A percentile compares a stretch with the other conserved stretches of the same genome.
Evolutionary conservation across 148 eudicot genomes (phyloP).

Genomic region (Chenopodium quinoa): DNA sequence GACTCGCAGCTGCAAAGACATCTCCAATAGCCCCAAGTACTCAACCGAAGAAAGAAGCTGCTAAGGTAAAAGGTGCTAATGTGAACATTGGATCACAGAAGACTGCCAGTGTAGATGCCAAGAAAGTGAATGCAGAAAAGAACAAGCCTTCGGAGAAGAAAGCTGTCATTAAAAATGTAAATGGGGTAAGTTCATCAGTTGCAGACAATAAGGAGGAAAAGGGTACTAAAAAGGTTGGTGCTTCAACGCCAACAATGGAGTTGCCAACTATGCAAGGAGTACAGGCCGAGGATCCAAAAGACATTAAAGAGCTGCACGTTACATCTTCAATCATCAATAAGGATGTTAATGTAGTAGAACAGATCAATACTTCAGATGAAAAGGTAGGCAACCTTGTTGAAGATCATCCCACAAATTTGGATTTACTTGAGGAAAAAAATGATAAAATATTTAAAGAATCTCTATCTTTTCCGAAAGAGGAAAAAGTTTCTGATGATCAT

Average conservation of each 20-base stretch:
- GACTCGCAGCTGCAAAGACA: conserved; percentile 61
- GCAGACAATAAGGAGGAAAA: conserved; percentile 28
- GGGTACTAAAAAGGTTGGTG: neutral
- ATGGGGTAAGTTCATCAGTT: conserved; percentile 23
- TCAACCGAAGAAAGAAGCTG: conserved; percentile 37
- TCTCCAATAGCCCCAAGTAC: conserved; percentile 36
- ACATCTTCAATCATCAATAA: conserved; percentile 38
- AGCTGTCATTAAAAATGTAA: conserved; percentile 20
- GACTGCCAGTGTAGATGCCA: conserved; percentile 28
- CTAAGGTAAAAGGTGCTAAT: conserved; percentile 32
- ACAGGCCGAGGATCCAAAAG: conserved; percentile 30
- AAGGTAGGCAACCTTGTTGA: conserved; percentile 25
- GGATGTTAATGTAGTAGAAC: conserved; percentile 23
- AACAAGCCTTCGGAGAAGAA: conserved; percentile 35
- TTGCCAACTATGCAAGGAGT: conserved; percentile 19
- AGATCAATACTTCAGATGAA: conserved; percentile 19
- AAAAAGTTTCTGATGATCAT: conserved; percentile 20
- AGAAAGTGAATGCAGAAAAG: conserved; percentile 33
- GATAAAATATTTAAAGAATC: conserved; percentile 24
- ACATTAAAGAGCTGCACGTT: conserved; percentile 43
- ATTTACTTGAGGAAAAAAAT: conserved; percentile 18
- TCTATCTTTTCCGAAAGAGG: conserved; percentile 19
- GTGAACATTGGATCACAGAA: conserved; percentile 21
- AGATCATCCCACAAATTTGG: conserved; percentile 20
- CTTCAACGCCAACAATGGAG: conserved; percentile 14